These are phyloP conservation scores for Ophiostoma piceae DNA, from an alignment of 2,329 filamentous ascomycete genomes.

Conservation along the genomic window DNA sequence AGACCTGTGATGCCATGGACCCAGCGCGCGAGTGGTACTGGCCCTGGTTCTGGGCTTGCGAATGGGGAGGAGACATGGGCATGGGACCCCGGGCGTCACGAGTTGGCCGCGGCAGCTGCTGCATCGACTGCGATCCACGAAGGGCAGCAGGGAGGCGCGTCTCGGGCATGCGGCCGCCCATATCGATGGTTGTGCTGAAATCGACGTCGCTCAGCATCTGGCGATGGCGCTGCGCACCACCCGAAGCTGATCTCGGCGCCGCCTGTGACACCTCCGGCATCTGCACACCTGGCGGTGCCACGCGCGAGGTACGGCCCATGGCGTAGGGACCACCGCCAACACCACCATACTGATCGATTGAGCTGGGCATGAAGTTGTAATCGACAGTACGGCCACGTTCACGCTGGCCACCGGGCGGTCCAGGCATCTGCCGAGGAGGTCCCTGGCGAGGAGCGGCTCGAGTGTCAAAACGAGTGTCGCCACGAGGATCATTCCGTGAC, in stretches of 20 bases:
- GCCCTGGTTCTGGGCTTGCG: background rate
- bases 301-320: constrained; percentile 7
- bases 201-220: constrained; percentile 7
- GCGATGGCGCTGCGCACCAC: background rate
- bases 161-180: constrained; percentile 14
- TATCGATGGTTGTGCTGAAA: background rate
- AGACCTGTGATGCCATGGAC: constrained; percentile 14
- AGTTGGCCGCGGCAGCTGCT: constrained; percentile 19
- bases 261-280: background rate
- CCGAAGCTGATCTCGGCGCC: background rate
- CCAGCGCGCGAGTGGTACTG: constrained; percentile 14
- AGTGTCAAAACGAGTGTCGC: background rate
- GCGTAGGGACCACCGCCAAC: constrained; percentile 2
- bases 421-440: background rate
- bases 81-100: constrained; percentile 2
- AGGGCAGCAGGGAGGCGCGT: constrained; percentile 13
- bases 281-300: background rate
- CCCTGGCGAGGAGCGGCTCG: background rate
- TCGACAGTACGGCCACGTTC: background rate
- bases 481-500: background rate
- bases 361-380: background rate
- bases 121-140: constrained; percentile 20
- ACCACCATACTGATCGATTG: constrained; percentile 16
- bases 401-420: background rate
- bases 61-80: constrained; percentile 8